Conservation (phyloP, 1,284 basidiomycete genomes). For the Leccinum variabile region DNA sequence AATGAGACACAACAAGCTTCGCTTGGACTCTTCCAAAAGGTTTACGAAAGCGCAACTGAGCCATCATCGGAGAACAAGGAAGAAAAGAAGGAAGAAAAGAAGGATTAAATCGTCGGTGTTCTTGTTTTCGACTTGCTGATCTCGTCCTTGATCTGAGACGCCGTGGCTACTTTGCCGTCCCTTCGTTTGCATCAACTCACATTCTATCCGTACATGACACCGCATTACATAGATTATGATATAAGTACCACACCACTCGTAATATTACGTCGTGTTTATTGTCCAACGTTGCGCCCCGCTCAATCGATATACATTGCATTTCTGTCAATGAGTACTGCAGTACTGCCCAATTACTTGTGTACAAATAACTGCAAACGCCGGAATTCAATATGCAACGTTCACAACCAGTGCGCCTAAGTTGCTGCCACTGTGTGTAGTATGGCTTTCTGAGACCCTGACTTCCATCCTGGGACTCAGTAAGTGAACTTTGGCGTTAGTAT, state of each 20-base stretch:
- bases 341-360: too few relatives aligned
- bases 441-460: not conserved
- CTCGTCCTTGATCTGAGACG: constrained; percentile 11
- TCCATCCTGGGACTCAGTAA: too few relatives aligned
- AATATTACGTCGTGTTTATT: constrained; percentile 29
- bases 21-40: constrained; percentile 97
- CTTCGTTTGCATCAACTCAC: constrained; percentile 25
- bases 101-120: constrained; percentile 51
- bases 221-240: constrained; percentile 32
- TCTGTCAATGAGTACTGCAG: too few relatives aligned
- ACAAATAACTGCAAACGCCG: not conserved
- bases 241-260: constrained; percentile 35
- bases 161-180: constrained; percentile 26
- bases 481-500: too few relatives aligned
- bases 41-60: constrained; percentile 88
- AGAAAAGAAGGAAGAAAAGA: constrained; percentile 65
- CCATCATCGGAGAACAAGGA: constrained; percentile 47
- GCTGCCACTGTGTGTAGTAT: not conserved
- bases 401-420: too few relatives aligned
- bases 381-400: too few relatives aligned
- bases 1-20: constrained; percentile 96
- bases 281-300: constrained; percentile 17
- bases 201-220: constrained; percentile 11
- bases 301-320: constrained; percentile 18
- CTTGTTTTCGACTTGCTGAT: not conserved